phyloP scores from a whole-genome alignment of 495 filamentous ascomycete genomes.

The Darksidea phi region DNA sequence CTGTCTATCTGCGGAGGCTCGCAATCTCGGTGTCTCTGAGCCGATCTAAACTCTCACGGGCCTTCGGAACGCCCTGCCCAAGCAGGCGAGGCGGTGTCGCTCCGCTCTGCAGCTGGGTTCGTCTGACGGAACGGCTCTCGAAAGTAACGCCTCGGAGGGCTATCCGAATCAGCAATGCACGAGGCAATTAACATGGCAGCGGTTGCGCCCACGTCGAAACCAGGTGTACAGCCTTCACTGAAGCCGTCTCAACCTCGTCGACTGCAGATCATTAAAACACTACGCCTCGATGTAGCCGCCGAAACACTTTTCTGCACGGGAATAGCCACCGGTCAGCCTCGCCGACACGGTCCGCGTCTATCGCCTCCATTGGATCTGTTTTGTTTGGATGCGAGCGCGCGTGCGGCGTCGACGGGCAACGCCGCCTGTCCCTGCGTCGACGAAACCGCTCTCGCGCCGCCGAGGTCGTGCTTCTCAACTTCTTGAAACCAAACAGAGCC shows the following conservation, averaged over 20 bases:
- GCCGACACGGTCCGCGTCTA: not conserved
- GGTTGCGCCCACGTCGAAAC: not conserved
- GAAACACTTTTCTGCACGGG: not conserved
- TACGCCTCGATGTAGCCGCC: not conserved
- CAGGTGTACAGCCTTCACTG: not conserved
- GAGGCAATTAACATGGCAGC: not conserved
- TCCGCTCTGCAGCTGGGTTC: too few species aligned
- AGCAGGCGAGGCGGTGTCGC: too few species aligned
- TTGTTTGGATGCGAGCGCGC: not conserved
- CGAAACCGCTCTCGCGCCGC: constrained; percentile 3
- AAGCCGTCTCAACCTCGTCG: not conserved
- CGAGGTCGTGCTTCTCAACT: not conserved
- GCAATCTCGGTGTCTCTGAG: too few species aligned
- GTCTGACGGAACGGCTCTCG: too few species aligned
- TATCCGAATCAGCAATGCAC: too few species aligned
- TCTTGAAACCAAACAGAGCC: constrained; percentile 2
- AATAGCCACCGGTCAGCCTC: not conserved
- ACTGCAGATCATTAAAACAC: not conserved
- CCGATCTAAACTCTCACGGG: too few species aligned
- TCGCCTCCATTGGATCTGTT: not conserved
- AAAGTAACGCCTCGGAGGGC: too few species aligned
- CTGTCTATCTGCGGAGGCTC: too few species aligned
- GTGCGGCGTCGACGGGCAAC: not conserved
- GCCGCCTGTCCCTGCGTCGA: not conserved
- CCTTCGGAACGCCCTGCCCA: too few species aligned